Base-by-base conservation (phyloP, 371 early-diverging fungal species). In the Syncephalis fuscata region DNA sequence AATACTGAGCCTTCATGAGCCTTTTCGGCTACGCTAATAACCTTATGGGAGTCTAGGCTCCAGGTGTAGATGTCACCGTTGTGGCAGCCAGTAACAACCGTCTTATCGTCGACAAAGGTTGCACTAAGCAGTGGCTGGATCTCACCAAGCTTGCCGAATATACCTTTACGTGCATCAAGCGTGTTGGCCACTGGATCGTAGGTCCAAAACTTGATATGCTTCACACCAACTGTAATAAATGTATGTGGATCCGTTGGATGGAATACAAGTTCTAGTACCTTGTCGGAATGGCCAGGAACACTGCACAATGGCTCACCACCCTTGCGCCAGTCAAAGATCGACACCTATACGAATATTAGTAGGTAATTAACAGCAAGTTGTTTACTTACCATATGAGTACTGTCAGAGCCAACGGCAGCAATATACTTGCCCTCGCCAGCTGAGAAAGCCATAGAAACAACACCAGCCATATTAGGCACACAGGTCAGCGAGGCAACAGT, bases 261-360 rank as follows among this genome's bases (percentile, higher is more conserved):
- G 44, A 44, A 44, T 22, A 44, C 44, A 14, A 44, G 19, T 19
- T 20, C 44, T 11, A 44, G 44, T 22, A 44, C 44, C 44, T 44
- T 21, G 11, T 44, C 44, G 22, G 44, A 44, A 44, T 44, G 44
- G 16, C 44, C 44, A 11, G 22, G 14, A 11, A 11, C 11, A 14
- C 19, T 22, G 20, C 14, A 22, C 22, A 44, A 15, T 24, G 44
- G 44, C 44, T 44, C 44, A 21, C 19, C 22, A 21, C 20, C 24
- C 44, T 14, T 9, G 4, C 24, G 19, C 44, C 44, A 44, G 20
- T 44, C 44, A 21, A 44, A 44, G 3, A 44, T 16, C 22, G 19
- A 15, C n/a, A 40, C 20, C 41, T 40, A 37, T 10, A n/a, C 38
- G n/a, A 37, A 37, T n/a, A 37, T 9, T 10, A 37, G n/a, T 9